phyloP scores from a whole-genome alignment of 1,284 basidiomycete species.

The Sanghuangporus baumii region DNA sequence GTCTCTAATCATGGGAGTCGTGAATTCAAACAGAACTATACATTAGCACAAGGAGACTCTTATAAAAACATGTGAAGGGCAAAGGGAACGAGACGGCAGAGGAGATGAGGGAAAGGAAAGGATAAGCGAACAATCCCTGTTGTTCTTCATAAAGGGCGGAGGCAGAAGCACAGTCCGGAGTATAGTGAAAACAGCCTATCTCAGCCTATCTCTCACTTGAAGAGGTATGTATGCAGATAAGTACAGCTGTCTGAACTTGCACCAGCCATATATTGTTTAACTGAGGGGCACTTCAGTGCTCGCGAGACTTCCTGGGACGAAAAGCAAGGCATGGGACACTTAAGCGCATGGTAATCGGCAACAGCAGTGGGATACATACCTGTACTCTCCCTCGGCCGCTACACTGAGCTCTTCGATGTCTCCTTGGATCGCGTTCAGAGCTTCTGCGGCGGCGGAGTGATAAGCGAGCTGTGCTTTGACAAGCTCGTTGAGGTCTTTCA shows the following conservation, averaged over 20 bases:
- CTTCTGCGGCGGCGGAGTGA: slow-evolving; percentile 82
- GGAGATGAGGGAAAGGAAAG: neutral
- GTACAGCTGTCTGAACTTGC: neutral
- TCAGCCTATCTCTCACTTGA: neutral
- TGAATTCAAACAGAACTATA: neutral
- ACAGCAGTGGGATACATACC: slow-evolving; percentile 37
- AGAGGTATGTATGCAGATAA: slow-evolving; percentile 23
- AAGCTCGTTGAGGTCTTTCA: slow-evolving; percentile 90
- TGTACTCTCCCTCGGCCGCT: slow-evolving; percentile 89
- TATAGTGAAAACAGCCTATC: neutral
- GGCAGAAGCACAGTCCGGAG: neutral
- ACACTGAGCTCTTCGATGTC: slow-evolving; percentile 89
- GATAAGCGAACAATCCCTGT: neutral
- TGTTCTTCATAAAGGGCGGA: neutral
- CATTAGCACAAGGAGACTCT: neutral
- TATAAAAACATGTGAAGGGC: neutral
- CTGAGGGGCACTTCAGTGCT: slow-evolving; percentile 49
- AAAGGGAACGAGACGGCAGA: neutral
- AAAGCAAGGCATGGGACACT: neutral
- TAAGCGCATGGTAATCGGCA: neutral
- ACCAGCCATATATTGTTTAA: slow-evolving; percentile 19
- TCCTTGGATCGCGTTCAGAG: slow-evolving; percentile 75
- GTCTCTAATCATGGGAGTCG: neutral
- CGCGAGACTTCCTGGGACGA: slow-evolving; percentile 64
- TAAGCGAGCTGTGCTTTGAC: slow-evolving; percentile 89